phyloP scores from a whole-genome alignment of 371 early-diverging fungal genomes.

The Mortierella sp. region DNA sequence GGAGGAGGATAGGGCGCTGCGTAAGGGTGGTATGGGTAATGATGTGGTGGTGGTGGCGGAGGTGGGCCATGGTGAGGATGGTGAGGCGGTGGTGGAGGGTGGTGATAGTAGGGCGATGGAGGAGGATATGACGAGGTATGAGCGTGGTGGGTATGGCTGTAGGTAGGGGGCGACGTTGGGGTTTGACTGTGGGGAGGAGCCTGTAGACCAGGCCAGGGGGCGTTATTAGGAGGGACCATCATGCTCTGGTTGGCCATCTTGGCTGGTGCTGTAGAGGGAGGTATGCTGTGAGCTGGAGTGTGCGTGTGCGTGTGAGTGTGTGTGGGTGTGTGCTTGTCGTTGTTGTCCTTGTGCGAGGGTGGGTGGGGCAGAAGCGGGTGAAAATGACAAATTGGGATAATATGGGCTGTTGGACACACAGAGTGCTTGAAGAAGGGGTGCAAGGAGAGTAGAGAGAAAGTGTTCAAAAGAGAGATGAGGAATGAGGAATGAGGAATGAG shows the following conservation, averaged over 20 bases:
- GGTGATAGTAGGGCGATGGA: slow-evolving; percentile 27
- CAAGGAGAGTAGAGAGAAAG: background rate
- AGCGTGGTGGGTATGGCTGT: slow-evolving; percentile 14
- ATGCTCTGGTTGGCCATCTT: slow-evolving; percentile 37
- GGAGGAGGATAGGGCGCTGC: slow-evolving; percentile 28
- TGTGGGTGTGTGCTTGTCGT: background rate
- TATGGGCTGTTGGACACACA: slow-evolving; percentile 13
- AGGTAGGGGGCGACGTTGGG: background rate
- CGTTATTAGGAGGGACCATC: slow-evolving; percentile 49
- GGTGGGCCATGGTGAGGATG: slow-evolving; percentile 35
- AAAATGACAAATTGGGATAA: background rate
- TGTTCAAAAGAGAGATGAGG: background rate
- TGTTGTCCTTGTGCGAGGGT: slow-evolving; percentile 4
- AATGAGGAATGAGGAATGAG: background rate
- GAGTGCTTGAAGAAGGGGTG: background rate
- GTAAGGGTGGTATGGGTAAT: slow-evolving; percentile 49
- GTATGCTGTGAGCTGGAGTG: background rate
- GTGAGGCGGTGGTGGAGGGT: slow-evolving; percentile 25
- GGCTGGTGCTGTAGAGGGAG: background rate
- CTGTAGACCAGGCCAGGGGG: slow-evolving; percentile 48
- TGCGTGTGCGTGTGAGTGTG: background rate
- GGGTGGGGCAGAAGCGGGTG: background rate
- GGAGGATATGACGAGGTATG: slow-evolving; percentile 15
- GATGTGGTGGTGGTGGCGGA: slow-evolving; percentile 30
- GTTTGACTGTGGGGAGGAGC: background rate